phyloP scores from a whole-genome alignment of 257 asterid genomes.

The Asclepias syriaca region DNA sequence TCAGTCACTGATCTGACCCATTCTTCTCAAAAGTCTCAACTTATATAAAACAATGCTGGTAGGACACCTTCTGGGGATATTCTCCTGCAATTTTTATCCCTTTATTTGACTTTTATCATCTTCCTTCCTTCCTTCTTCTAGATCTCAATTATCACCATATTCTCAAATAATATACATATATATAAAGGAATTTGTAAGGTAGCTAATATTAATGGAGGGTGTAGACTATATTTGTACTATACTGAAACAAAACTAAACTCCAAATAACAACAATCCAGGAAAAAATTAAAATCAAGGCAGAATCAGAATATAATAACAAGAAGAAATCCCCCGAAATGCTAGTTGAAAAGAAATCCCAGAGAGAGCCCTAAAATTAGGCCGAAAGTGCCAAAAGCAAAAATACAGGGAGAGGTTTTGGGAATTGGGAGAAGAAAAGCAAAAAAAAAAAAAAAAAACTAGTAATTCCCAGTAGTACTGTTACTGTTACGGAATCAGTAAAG shows the following conservation, averaged over 20 bases:
- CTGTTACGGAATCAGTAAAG: background rate
- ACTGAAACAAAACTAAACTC: too few species aligned
- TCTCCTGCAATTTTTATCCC: background rate
- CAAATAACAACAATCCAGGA: too few species aligned
- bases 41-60: background rate
- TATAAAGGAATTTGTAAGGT: too few species aligned
- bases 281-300: too few species aligned
- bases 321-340: background rate
- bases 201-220: too few species aligned
- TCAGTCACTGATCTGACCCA: constrained; percentile 7
- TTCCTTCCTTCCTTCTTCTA: background rate
- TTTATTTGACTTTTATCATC: background rate
- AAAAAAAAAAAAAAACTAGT: too few species aligned
- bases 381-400: background rate
- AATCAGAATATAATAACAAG: too few species aligned
- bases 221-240: too few species aligned
- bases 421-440: background rate
- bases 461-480: too few species aligned
- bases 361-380: background rate
- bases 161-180: too few species aligned
- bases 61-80: constrained; percentile 8
- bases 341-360: background rate
- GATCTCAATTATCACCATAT: background rate
- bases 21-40: constrained; percentile 9
- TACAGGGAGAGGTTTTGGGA: background rate